These are phyloP conservation scores for Macaranga tanarius DNA, from an alignment of 441 rosid species.

Conservation along the genomic window DNA sequence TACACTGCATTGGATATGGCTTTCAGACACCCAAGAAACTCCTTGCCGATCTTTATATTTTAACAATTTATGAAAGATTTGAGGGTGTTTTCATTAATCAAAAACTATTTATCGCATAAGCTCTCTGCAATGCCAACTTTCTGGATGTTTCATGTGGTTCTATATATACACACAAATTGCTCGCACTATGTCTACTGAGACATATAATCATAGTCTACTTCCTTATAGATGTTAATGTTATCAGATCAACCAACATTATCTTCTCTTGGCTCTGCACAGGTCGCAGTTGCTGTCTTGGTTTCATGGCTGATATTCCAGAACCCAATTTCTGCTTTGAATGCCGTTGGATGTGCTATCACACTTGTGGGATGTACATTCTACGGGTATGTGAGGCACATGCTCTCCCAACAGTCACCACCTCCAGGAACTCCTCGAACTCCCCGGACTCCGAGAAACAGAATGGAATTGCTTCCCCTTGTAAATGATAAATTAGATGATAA, in stretches of 20 bases:
- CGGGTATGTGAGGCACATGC: conserved; percentile 84
- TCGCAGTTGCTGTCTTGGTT: conserved; percentile 88
- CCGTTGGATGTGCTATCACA: conserved; percentile 90
- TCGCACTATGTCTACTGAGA: not conserved
- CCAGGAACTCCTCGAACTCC: conserved; percentile 75
- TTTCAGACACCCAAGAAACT: not conserved
- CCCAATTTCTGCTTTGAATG: conserved; percentile 83
- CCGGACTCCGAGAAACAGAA: conserved; percentile 67
- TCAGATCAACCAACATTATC: not conserved
- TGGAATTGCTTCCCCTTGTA: conserved; percentile 89
- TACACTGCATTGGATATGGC: not conserved
- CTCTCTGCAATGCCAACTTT: not conserved
- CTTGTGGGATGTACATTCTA: conserved; percentile 89
- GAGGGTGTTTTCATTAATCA: no score
- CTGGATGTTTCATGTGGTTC: not conserved
- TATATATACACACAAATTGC: not conserved
- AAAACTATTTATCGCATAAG: no score
- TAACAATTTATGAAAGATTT: no score
- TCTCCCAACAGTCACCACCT: conserved; percentile 68
- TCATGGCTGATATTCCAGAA: conserved; percentile 94
- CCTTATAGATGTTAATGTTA: no score
- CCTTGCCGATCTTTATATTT: not conserved
- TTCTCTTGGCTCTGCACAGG: conserved; percentile 40
- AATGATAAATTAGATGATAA: conserved; percentile 90
- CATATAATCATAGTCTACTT: not conserved